Evolutionary conservation across 2,329 filamentous ascomycete genomes (phyloP), one percentile per base, ranked within the genome.

Genomic region (Paraphaeosphaeria sporulosa): DNA sequence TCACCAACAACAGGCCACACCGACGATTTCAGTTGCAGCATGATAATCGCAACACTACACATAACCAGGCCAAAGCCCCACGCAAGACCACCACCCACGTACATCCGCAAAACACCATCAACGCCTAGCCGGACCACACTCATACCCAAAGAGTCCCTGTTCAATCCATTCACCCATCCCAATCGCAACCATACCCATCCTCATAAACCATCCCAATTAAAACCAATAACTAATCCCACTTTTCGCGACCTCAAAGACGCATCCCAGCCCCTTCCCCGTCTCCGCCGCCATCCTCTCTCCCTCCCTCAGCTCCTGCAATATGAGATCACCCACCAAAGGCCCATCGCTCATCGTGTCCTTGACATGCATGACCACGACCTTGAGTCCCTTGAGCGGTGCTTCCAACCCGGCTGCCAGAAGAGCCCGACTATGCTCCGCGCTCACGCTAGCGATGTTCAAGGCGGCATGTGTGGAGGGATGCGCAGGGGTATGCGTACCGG

Each of bases 331-430:
- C 1, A 85, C 87, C 50, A 80, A 76, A 27, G 87, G 86, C 0
- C 88, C 92, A 73, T 97, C 93, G 9, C 84, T 82, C 57, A 97
- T 80, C 23, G 86, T 90, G 65, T 98, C 94, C 76, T 99, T 99
- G 71, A 98, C 87, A 74, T 99, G 95, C 40, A 98, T 98, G 57
- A 98, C 87, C 52, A 97, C 89, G 1, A 99, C 83, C 64, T 88
- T 90, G 30, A 98, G 75, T 0, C 93, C 93, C 55, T 84, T 81
- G 4, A 99, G 82, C 7, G 89, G 88, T 51, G 71, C 43, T 48
- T 71, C 61, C 27, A 75, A 70, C 2, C 69, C 69, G 4, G 74
- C 71, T 0, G 67, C 59, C 0, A 75, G 61, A 46, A 76, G 34
- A 13, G 70, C 74, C 19, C 68, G 69, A 34, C 62, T 71, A 51